Base-by-base conservation (phyloP, 805 yeast species). In the Candida ulmi region DNA sequence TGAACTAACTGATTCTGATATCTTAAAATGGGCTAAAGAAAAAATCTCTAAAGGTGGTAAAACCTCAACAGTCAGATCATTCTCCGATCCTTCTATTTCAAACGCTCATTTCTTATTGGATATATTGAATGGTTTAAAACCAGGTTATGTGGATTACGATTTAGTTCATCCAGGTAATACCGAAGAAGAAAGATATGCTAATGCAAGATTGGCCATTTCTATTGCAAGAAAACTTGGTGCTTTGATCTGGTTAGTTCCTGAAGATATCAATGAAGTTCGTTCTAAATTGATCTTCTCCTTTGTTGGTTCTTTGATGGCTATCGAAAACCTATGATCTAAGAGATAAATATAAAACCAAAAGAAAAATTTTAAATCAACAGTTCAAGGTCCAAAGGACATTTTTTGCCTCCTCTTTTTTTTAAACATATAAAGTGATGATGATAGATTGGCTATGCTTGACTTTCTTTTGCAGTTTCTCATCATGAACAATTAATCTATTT, bases 191-290 rank as follows among this genome's bases (percentile, higher is more conserved):
- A 77, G 74, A 58, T 88, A 88, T 58, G 95, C 95, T 30, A 93
- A 93, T 61, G 99, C 98, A 17, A 84, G 87, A 69, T 76, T 93
- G 61, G 99, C 99, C 17, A 93, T 93, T 60, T 93, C 98, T 2
- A 93, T 93, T 57, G 99, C 99, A 27, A 84, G 99, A 75, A 93
- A 93, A 65, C 69, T 93, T 52, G 99, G 99, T 46, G 99, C 96
- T 30, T 78, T 93, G 60, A 93, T 93, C 57, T 93, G 97, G 97
- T 74, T 93, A 52, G 96, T 93, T n/a, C 99, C 99, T n/a, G 99
- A 93, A 64, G 99, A 93, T 68, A 93, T 93, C 56, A 85, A 82
- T 55, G 98, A 91, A 68, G 97, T 93, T 33, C 84, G 98, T 65
- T 76, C 95, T 33, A 80, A 98, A 63, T 80, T 93, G 68, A 85